Evolutionary conservation across 352 stramenopile species (phyloP).

Genomic region (Globisporangium nunn): DNA sequence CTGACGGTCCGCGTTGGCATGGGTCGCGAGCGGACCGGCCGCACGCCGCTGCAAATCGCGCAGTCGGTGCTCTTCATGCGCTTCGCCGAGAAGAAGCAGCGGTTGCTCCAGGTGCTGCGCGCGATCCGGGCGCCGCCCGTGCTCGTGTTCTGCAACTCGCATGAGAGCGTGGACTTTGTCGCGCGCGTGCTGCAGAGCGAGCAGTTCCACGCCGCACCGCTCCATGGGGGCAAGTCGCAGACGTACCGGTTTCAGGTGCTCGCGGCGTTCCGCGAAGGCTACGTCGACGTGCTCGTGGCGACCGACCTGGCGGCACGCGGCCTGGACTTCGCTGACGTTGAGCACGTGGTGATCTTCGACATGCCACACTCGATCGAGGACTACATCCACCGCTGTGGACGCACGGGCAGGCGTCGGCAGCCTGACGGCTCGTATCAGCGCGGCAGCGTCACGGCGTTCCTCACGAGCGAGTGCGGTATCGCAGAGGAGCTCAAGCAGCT

Average conservation of each 20-base stretch:
- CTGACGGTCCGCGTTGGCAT: slow-evolving; percentile 89
- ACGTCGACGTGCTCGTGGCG: slow-evolving; percentile 82
- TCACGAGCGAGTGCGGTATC: slow-evolving; percentile 51
- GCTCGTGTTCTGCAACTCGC: slow-evolving; percentile 96
- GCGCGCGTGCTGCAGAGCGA: slow-evolving; percentile 91
- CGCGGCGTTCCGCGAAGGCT: slow-evolving; percentile 36
- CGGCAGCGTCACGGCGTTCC: slow-evolving; percentile 38
- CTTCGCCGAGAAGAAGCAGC: slow-evolving; percentile 31
- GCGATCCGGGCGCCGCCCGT: slow-evolving; percentile 87
- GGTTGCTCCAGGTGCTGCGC: slow-evolving; percentile 45
- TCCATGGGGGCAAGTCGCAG: slow-evolving; percentile 90
- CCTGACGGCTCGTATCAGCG: slow-evolving; percentile 9
- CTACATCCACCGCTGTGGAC: slow-evolving; percentile 88
- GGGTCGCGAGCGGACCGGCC: slow-evolving; percentile 18
- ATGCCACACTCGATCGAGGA: slow-evolving; percentile 88
- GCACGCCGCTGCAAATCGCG: slow-evolving; percentile 69
- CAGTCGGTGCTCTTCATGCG: slow-evolving; percentile 84
- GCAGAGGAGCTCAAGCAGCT: slow-evolving; percentile 41
- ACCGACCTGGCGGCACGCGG: slow-evolving; percentile 87
- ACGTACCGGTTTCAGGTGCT: slow-evolving; percentile 45
- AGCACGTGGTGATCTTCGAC: slow-evolving; percentile 86
- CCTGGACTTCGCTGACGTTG: slow-evolving; percentile 84
- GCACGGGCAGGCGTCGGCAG: slow-evolving; percentile 44
- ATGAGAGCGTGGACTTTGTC: slow-evolving; percentile 91
- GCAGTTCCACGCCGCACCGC: slow-evolving; percentile 91